These are phyloP conservation scores for Penicillium subrubescens DNA, from an alignment of 495 filamentous ascomycete genomes.

Conservation along the genomic window DNA sequence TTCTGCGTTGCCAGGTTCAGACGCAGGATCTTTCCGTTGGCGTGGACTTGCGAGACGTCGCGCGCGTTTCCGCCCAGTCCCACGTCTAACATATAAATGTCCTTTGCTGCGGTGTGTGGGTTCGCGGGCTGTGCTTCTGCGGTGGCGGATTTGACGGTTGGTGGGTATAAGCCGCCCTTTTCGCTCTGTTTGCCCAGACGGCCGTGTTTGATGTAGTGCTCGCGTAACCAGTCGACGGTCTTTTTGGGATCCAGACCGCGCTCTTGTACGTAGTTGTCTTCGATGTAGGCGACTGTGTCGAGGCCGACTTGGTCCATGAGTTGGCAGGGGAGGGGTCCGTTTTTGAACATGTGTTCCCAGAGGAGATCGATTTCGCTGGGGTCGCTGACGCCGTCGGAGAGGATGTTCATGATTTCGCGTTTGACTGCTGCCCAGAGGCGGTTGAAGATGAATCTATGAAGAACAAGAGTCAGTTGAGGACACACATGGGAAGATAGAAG, in stretches of 20 bases:
- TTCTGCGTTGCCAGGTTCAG: constrained; percentile 26
- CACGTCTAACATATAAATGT: constrained; percentile 34
- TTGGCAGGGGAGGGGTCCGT: constrained; percentile 27
- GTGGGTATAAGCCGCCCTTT: constrained; percentile 39
- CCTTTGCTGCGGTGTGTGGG: constrained; percentile 17
- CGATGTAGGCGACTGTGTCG: constrained; percentile 42
- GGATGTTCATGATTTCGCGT: constrained; percentile 51
- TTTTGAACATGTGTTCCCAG: constrained; percentile 37
- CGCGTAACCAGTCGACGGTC: constrained; percentile 37
- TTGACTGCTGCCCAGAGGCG: constrained; percentile 62
- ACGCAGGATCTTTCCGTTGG: constrained; percentile 27
- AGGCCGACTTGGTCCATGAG: constrained; percentile 38
- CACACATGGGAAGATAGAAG: background rate
- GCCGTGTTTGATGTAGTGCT: constrained; percentile 36
- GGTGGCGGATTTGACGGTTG: constrained; percentile 1
- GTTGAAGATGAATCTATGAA: constrained; percentile 53
- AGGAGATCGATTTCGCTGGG: constrained; percentile 51
- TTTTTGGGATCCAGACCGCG: constrained; percentile 21
- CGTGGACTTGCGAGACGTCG: constrained; percentile 20
- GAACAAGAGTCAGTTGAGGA: background rate
- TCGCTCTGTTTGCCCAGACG: constrained; percentile 33
- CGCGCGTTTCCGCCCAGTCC: constrained; percentile 29
- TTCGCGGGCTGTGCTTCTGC: constrained; percentile 10
- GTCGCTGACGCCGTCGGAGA: constrained; percentile 50
- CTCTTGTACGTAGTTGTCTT: constrained; percentile 45